Evolutionary conservation across 2,329 filamentous ascomycete genomes (phyloP), one percentile per base, ranked within the genome.

Genomic region (Chaetomium sp.): DNA sequence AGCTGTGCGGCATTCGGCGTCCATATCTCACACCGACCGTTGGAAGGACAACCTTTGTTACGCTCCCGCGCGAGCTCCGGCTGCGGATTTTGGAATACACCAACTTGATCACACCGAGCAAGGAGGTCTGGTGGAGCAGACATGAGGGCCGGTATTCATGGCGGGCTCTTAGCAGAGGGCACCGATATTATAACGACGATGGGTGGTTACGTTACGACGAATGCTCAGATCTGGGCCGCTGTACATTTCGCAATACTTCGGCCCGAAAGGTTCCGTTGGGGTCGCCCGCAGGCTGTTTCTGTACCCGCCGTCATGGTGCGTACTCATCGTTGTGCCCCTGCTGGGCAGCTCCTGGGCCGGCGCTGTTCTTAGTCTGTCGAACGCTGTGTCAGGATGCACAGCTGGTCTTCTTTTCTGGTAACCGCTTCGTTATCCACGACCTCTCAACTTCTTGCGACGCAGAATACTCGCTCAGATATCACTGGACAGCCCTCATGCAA

Each of bases 351-450:
- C 45, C 52, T 14, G 6, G 40, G 11, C 45, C 45, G 11, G 14
- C 12, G 46, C 12, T 54, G 34, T 54, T 54, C 40, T 47, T 54
- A 11, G 10, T 54, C 46, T 45, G 46, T 34, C 52, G 46, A 40
- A 35, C 9, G 40, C 27, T 49, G 14, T 40, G 9, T 44, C 33
- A 38, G 9, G 52, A 54, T 14, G 52, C 52, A 14, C 54, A 56
- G 49, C 45, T 53, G 34, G 44, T 56, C 45, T 56, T 56, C 54
- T 56, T 53, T 46, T 56, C 54, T 34, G 12, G 38, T 32, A 56
- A 56, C 54, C 49, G 54, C 19, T 56, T 56, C 54, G 27, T 56
- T 8, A 49, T 56, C 12, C 44, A 56, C 49, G 54, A 56, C 40
- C 34, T 51, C 49, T 12, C 12, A 4, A 2, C 37, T 12, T 38